Evolutionary conservation across 2,329 filamentous ascomycete species (phyloP), one percentile per base, ranked within the genome.

Genomic region (Calonectria montana): DNA sequence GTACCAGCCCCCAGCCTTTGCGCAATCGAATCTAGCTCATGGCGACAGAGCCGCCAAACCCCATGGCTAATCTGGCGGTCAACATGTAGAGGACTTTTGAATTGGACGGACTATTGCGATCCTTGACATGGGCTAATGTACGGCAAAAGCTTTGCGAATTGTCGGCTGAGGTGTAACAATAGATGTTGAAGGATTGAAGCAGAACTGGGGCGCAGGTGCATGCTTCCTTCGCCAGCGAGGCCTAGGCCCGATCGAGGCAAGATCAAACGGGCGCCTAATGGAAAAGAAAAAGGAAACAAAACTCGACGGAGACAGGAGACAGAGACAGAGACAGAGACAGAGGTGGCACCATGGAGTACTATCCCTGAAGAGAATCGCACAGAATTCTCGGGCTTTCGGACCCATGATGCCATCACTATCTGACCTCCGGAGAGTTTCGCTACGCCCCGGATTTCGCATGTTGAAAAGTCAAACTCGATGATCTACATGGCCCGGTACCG

Each of bases 391-490:
- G 8, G 39, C 39, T 18, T 23, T 23, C 21, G 13, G 41, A 43
- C n/a, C 43, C 43, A 47, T 23, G n/a, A n/a, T 23, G 53, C 31
- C 29, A 23, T 13, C 31, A 8, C 29, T 31, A n/a, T 35, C 21
- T 12, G 10, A 31, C n/a, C n/a, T n/a, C n/a, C 21, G n/a, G 29
- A 27, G 35, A 39, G 18, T 39, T 59, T 59, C 35, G 53, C 53
- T 59, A 39, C 53, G 29, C 53, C 53, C 53, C 53, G 31, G 53
- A 57, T 57, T 57, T 57, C 29, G 31, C 31, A 21, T 57, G 29
- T n/a, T 57, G 29, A 4, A 53, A 57, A 59, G 53, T 59, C 53
- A 39, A 59, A 59, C 53, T 39, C 53, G n/a, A 59, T 59, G 53
- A 59, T 59, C 53, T 59, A 59, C 53, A 39, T 39, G 37, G 53